Evolutionary conservation across 2,329 filamentous ascomycete species (phyloP).

Genomic region (Pseudocercospora pini-densiflorae): DNA sequence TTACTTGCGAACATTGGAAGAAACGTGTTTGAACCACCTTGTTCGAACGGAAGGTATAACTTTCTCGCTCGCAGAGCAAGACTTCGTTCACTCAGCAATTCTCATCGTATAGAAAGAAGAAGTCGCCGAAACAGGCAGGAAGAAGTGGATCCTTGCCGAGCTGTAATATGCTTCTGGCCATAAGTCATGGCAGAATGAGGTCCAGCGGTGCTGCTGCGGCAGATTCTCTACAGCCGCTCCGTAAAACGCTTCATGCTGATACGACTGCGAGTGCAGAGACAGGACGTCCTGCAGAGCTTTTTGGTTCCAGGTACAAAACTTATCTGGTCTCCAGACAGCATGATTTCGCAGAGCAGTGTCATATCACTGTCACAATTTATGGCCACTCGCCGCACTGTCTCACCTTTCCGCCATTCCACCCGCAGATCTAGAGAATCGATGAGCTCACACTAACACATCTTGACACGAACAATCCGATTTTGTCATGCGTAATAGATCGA

Average conservation of each 20-base stretch:
- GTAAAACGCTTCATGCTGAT: background rate
- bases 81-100: background rate
- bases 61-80: background rate
- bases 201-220: background rate
- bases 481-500: background rate
- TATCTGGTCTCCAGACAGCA: background rate
- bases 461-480: background rate
- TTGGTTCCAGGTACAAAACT: background rate
- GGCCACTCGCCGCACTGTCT: background rate
- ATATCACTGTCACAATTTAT: background rate
- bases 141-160: no score
- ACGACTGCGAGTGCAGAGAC: background rate
- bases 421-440: conserved; percentile 1
- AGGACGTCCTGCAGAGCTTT: background rate
- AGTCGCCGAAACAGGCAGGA: background rate
- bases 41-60: background rate
- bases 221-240: no score
- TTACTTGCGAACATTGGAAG: background rate
- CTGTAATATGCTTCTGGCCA: background rate
- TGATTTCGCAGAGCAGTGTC: background rate
- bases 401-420: background rate
- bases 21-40: background rate
- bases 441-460: conserved; percentile 10
- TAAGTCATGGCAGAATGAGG: background rate
- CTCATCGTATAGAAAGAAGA: background rate